phyloP scores from a whole-genome alignment of 1,139 yeast genomes.

The Magnusiomyces sp. region DNA sequence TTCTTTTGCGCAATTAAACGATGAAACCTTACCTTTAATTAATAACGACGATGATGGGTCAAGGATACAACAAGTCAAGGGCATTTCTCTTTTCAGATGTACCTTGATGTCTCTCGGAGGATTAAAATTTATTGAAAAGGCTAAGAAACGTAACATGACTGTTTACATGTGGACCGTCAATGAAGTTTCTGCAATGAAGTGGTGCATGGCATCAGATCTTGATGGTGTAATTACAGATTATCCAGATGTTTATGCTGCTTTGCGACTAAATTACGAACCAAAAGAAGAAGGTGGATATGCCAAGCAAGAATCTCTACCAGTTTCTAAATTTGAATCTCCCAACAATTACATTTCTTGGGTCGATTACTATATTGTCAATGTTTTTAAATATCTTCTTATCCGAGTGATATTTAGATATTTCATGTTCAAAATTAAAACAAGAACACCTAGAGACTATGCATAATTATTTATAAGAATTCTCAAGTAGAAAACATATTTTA shows the following conservation, averaged over 20 bases:
- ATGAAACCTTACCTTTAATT: too few relatives aligned
- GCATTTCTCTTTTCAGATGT: constrained; percentile 33
- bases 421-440: too few relatives aligned
- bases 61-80: background rate
- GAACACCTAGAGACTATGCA: too few relatives aligned
- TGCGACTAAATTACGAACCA: constrained; percentile 1
- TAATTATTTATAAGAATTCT: too few relatives aligned
- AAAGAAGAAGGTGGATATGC: background rate
- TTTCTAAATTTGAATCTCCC: background rate
- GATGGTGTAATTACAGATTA: constrained; percentile 58
- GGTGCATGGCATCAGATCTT: constrained; percentile 41
- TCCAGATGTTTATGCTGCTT: constrained; percentile 34
- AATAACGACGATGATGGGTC: constrained; percentile 34
- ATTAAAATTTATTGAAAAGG: constrained; percentile 29
- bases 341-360: background rate
- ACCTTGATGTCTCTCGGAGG: constrained; percentile 29
- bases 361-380: background rate
- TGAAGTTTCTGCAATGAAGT: constrained; percentile 34
- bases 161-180: constrained; percentile 84
- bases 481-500: too few relatives aligned
- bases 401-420: too few relatives aligned
- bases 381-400: too few relatives aligned
- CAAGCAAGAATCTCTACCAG: background rate
- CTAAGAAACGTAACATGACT: constrained; percentile 39
- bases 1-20: constrained; percentile 7